phyloP scores from a whole-genome alignment of 2,329 filamentous ascomycete species.

The Thermothelomyces thermophilus region DNA sequence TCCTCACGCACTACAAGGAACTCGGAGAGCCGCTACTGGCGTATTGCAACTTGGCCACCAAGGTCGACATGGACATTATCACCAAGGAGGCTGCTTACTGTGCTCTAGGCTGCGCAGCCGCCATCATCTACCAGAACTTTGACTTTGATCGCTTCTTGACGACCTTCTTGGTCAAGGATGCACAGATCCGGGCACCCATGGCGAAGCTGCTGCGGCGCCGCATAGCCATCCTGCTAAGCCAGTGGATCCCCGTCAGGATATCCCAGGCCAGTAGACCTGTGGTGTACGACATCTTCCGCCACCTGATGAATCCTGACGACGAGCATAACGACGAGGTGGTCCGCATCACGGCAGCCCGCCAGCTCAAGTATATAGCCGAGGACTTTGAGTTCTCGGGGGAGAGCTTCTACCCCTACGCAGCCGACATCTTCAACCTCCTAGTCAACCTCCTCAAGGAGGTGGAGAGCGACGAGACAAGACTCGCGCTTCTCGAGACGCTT shows the following conservation, averaged over 20 bases:
- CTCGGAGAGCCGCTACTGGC: conserved; percentile 71
- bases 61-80: conserved; percentile 60
- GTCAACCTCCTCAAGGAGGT: conserved; percentile 74
- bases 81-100: conserved; percentile 94
- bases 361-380: conserved; percentile 73
- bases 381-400: conserved; percentile 75
- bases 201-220: conserved; percentile 82
- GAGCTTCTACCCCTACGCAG: conserved; percentile 69
- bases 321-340: conserved; percentile 84
- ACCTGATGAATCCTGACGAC: conserved; percentile 73
- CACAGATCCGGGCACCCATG: conserved; percentile 53
- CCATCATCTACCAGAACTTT: conserved; percentile 65
- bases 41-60: conserved; percentile 75
- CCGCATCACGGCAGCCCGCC: conserved; percentile 79
- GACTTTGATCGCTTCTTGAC: conserved; percentile 79
- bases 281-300: conserved; percentile 83
- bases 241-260: conserved; percentile 81
- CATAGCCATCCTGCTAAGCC: conserved; percentile 79
- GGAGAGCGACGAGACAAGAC: conserved; percentile 78
- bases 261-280: conserved; percentile 60
- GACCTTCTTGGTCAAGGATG: conserved; percentile 69
- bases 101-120: conserved; percentile 78
- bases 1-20: conserved; percentile 82
- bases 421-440: conserved; percentile 64
- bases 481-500: conserved; percentile 83